These are phyloP conservation scores for Pleurotus pulmonarius DNA, from an alignment of 768 basidiomycete genomes.

Conservation along the genomic window DNA sequence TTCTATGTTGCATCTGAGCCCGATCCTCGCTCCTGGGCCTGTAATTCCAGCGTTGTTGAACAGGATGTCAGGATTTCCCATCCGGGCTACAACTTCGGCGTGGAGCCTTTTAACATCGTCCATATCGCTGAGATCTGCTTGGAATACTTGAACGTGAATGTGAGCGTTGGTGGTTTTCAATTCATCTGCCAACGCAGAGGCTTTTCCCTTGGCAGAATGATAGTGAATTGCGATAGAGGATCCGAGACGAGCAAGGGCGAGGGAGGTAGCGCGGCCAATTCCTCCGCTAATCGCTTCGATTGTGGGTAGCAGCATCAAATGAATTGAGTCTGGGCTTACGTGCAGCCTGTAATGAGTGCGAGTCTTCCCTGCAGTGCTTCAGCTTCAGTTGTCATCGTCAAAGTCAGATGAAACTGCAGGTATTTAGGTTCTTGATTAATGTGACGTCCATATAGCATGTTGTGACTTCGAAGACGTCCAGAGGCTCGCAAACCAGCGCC, in stretches of 20 bases:
- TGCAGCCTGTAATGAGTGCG: background rate
- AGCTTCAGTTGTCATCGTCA: background rate
- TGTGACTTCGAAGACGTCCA: too few species aligned
- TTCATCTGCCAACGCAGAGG: constrained; percentile 33
- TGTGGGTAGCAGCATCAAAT: too few species aligned
- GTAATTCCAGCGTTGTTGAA: constrained; percentile 50
- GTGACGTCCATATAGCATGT: too few species aligned
- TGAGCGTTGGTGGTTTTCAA: constrained; percentile 20
- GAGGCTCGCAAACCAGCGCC: too few species aligned
- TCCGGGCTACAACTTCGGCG: constrained; percentile 33
- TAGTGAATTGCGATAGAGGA: constrained; percentile 51
- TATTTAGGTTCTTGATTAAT: too few species aligned
- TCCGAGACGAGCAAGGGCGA: constrained; percentile 38
- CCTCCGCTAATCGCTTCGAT: constrained; percentile 50
- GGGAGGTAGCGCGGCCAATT: constrained; percentile 48
- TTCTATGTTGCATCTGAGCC: constrained; percentile 41
- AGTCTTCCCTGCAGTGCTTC: background rate
- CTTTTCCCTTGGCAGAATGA: constrained; percentile 31
- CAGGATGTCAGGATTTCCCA: constrained; percentile 48
- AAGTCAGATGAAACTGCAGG: too few species aligned
- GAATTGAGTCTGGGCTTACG: background rate
- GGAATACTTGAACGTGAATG: constrained; percentile 39
- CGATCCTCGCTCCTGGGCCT: constrained; percentile 28
- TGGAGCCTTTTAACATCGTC: constrained; percentile 40
- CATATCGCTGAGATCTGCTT: constrained; percentile 45